A percentile compares a stretch with the other conserved stretches of the same genome.
Evolutionary conservation across 2,329 filamentous ascomycete species (phyloP).

Genomic region (Pseudogymnoascus sp.): DNA sequence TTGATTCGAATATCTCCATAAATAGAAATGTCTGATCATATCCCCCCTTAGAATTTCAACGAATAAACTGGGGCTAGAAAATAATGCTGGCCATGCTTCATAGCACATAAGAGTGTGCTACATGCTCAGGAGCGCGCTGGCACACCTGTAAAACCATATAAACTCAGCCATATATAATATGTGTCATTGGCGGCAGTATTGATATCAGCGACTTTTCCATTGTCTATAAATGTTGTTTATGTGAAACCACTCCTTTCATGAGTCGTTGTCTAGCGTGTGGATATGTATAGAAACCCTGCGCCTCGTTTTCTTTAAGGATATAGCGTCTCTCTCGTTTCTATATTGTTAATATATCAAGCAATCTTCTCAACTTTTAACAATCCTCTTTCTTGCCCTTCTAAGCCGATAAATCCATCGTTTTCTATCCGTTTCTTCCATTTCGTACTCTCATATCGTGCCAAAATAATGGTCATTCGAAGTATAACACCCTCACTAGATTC

Average conservation of each 20-base stretch:
- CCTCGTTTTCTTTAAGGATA: not conserved
- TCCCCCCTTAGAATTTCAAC: not conserved
- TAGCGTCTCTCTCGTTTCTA: not conserved
- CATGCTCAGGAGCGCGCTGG: too few relatives aligned
- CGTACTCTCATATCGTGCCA: conserved; percentile 62
- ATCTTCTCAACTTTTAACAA: conserved; percentile 40
- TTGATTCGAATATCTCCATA: not conserved
- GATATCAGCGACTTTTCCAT: not conserved
- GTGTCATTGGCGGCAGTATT: not conserved
- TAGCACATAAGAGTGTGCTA: not conserved
- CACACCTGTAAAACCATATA: not conserved
- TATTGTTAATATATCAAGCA: conserved; percentile 8
- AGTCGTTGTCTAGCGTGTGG: not conserved
- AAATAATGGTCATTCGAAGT: conserved; percentile 66
- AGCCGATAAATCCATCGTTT: conserved; percentile 42
- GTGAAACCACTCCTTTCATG: not conserved
- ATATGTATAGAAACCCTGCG: not conserved
- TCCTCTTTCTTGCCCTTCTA: conserved; percentile 39
- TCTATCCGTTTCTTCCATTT: conserved; percentile 72
- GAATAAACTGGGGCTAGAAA: not conserved
- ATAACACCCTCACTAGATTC: conserved; percentile 45
- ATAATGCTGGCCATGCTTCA: not conserved
- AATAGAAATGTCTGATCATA: not conserved
- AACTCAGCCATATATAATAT: not conserved
- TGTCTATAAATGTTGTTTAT: not conserved